Base-by-base conservation (phyloP, 2,329 filamentous ascomycete species). In the Tolypocladium ophioglossoides region DNA sequence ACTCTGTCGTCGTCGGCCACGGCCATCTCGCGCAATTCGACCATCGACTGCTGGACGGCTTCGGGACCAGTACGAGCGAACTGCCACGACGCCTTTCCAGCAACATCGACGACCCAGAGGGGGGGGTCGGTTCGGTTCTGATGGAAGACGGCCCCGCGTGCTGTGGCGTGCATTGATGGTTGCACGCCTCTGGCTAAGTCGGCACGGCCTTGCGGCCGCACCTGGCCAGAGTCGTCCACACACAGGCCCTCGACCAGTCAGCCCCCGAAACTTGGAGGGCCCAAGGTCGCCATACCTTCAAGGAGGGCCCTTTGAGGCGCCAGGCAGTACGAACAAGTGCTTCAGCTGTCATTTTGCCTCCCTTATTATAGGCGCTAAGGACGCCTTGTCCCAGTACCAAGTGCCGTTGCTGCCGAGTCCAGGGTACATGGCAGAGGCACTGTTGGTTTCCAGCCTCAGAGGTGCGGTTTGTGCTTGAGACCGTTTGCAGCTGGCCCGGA, bases 371-470 rank as follows among this genome's bases (percentile, higher is more conserved):
- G n/a, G 52, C 56, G 56, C 57, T 59, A 57, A 48, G 14, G 47
- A 52, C 56, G 55, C 56, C 50, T 57, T 51, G 52, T 56, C 56
- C 53, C 56, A 54, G 57, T 56, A 62, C 57, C 57, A 65, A 61
- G 58, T 66, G 64, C 65, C 65, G 65, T 66, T 58, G 57, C 58
- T 64, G 60, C 65, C 65, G 65, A 61, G 53, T 20, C 47, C 22
- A 47, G 44, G 27, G 27, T 30, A 32, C 44, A 7, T n/a, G 18
- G 16, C 8, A 12, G 41, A 18, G 41, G 41, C 51, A 14, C 50
- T 11, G 32, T 49, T 16, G 24, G 48, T 12, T 30, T 47, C 41
- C 44, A 47, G 44, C 44, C 16, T 32, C 24, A 7, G 12, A 4
- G 40, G 20, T 20, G 44, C 44, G 44, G 24, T 20, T n/a, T 20